phyloP scores from a whole-genome alignment of 2,329 filamentous ascomycete species.

The Orbilia oligospora region DNA sequence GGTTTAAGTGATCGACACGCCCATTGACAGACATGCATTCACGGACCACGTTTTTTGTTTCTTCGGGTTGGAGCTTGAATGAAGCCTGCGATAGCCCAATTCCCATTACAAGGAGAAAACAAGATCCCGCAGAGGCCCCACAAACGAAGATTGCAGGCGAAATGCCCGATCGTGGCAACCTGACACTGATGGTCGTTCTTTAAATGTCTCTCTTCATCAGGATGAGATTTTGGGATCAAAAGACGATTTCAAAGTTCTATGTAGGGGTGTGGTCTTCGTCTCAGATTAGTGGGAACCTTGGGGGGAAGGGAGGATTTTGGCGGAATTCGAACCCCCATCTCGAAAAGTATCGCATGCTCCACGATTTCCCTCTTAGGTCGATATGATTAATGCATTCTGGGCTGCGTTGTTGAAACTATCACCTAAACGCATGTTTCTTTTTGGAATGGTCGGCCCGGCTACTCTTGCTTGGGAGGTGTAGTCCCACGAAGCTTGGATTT shows the following conservation, averaged over 20 bases:
- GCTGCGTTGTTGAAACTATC: conserved; percentile 58
- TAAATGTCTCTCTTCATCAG: conserved; percentile 10
- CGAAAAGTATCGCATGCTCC: conserved; percentile 12
- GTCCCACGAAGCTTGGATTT: conserved; percentile 35
- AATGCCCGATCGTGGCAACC: conserved; percentile 52
- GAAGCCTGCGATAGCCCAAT: conserved; percentile 38
- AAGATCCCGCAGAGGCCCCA: conserved; percentile 49
- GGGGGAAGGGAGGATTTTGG: conserved; percentile 1
- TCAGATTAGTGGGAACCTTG: conserved; percentile 23
- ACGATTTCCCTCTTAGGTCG: conserved; percentile 9
- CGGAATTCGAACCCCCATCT: conserved; percentile 13
- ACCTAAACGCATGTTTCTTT: conserved; percentile 48
- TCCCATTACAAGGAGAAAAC: conserved; percentile 30
- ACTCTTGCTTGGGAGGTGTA: conserved; percentile 27
- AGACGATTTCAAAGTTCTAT: not conserved
- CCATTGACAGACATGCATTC: conserved; percentile 58
- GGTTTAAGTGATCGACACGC: conserved; percentile 59
- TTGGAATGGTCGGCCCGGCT: conserved; percentile 26
- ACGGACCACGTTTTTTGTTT: conserved; percentile 58
- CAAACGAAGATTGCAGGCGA: conserved; percentile 56
- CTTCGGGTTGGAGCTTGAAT: conserved; percentile 43
- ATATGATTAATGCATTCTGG: conserved; percentile 7
- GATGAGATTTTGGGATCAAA: conserved; percentile 35
- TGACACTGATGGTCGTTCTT: conserved; percentile 6
- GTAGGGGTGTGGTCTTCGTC: not conserved